Conservation (phyloP, 768 basidiomycete species). For the Postia placenta region DNA sequence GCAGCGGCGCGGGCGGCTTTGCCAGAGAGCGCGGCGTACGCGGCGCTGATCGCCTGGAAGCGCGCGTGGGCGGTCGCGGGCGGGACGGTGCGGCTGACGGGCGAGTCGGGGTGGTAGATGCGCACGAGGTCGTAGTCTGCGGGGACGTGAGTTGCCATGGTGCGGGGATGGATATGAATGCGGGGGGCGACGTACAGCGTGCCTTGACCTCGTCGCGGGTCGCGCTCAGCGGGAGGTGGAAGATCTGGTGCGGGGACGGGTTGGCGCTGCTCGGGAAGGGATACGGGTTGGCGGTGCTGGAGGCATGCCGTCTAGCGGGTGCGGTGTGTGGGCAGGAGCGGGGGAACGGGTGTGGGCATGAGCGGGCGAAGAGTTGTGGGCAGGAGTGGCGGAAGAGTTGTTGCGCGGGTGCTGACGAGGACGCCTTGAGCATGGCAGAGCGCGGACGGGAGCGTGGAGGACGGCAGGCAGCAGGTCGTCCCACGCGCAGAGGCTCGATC, state of each 20-base stretch:
- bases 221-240: constrained; percentile 31
- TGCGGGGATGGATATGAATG: constrained; percentile 8
- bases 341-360: no score
- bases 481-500: no score
- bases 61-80: constrained; percentile 51
- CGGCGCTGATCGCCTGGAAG: constrained; percentile 63
- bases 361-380: no score
- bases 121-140: constrained; percentile 76
- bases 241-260: constrained; percentile 34
- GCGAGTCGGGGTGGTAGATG: constrained; percentile 74
- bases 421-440: no score
- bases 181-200: constrained; percentile 26
- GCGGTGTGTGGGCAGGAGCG: no score
- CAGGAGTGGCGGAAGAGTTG: no score
- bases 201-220: constrained; percentile 31
- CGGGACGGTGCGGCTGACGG: constrained; percentile 33
- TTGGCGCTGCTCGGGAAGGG: constrained; percentile 27
- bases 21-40: constrained; percentile 60
- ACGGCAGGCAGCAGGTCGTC: no score
- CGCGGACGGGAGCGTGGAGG: no score
- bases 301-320: constrained; percentile 2
- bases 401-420: no score
- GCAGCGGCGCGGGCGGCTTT: constrained; percentile 24
- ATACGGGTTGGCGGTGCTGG: constrained; percentile 24
- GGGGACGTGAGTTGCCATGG: background rate